Evolutionary conservation across 2,329 filamentous ascomycete genomes (phyloP).

Genomic region (Arthrobotrys sphaeroides): DNA sequence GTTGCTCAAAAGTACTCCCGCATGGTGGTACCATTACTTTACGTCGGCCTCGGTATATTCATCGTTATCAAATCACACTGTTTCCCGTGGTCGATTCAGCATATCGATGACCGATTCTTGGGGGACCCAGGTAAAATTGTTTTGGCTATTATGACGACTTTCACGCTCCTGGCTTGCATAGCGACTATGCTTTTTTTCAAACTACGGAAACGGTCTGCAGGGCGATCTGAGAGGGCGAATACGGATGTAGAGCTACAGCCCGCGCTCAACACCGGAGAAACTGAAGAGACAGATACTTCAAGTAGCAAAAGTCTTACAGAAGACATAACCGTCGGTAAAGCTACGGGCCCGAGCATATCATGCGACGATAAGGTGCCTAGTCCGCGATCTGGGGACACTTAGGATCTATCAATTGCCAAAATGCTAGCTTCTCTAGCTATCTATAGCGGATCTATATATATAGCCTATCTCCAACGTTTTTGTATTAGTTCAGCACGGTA

Average conservation of each 20-base stretch:
- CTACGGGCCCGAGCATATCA: no score
- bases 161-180: background rate
- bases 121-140: background rate
- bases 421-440: no score
- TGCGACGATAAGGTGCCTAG: no score
- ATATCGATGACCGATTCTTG: slow-evolving; percentile 58
- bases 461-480: no score
- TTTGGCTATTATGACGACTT: background rate
- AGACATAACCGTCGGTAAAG: no score
- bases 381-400: no score
- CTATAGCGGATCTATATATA: no score
- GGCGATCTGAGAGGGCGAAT: background rate
- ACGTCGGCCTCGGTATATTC: slow-evolving; percentile 60
- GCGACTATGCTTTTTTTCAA: background rate
- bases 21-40: slow-evolving; percentile 59
- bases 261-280: no score
- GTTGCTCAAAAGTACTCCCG: slow-evolving; percentile 56
- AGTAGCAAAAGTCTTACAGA: no score
- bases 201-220: background rate
- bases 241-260: background rate
- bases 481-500: no score
- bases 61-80: slow-evolving; percentile 60
- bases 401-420: no score
- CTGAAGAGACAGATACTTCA: no score
- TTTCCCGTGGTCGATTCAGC: slow-evolving; percentile 60